These are phyloP conservation scores for Penicillium decumbens DNA, from an alignment of 2,329 filamentous ascomycete species.

Conservation along the genomic window DNA sequence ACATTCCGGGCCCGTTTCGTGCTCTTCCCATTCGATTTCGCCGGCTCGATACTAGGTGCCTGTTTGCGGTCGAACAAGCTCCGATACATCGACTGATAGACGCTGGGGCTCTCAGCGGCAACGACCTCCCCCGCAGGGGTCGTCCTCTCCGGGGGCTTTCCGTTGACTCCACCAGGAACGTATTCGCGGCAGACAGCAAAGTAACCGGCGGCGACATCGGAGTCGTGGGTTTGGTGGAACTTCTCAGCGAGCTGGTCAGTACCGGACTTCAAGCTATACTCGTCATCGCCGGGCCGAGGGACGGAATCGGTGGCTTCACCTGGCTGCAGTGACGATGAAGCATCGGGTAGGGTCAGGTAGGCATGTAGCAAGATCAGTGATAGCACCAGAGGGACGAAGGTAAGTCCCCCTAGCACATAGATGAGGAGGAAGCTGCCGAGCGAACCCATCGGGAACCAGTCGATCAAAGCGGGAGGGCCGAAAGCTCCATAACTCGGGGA, in stretches of 20 bases:
- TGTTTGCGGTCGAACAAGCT: constrained; percentile 85
- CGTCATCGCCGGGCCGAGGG: constrained; percentile 60
- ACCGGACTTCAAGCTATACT: constrained; percentile 57
- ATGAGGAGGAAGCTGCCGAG: constrained; percentile 60
- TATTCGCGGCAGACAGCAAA: constrained; percentile 95
- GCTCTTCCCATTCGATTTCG: constrained; percentile 48
- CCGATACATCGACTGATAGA: constrained; percentile 97
- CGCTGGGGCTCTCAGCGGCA: constrained; percentile 77
- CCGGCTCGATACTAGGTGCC: constrained; percentile 51
- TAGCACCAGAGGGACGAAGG: constrained; percentile 73
- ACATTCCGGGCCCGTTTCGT: constrained; percentile 70
- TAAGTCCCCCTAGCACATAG: constrained; percentile 82
- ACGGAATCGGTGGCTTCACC: constrained; percentile 34
- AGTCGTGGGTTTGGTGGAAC: constrained; percentile 58
- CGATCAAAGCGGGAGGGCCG: constrained; percentile 29
- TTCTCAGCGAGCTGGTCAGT: constrained; percentile 58
- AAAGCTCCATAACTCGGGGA: constrained; percentile 31
- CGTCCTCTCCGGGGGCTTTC: constrained; percentile 81
- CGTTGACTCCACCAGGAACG: constrained; percentile 84
- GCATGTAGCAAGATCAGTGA: constrained; percentile 59
- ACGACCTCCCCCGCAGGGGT: constrained; percentile 76
- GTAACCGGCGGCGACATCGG: constrained; percentile 81
- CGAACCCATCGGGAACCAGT: constrained; percentile 40
- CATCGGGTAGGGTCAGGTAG: constrained; percentile 61
- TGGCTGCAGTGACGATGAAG: constrained; percentile 23